Evolutionary conservation across 768 basidiomycete species (phyloP), one percentile per base, ranked within the genome.

Genomic region (Phylloporus sp.): DNA sequence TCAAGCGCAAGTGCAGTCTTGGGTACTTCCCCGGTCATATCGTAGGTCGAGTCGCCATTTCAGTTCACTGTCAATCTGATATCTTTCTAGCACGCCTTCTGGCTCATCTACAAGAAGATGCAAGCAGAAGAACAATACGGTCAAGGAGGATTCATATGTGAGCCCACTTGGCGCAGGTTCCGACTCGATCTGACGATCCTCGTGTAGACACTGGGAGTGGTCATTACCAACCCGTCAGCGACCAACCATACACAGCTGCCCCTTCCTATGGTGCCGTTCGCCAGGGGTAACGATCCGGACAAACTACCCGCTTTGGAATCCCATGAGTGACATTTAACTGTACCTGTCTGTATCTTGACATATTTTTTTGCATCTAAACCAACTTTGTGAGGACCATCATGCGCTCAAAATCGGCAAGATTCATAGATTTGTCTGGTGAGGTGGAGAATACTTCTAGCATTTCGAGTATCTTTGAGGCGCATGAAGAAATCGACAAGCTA

Each of bases 31-130:
- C 89, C 0, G 88, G 81, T 3, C 76, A 73, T 51, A 66, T 81
- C 41, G 79, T 78, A 44, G 53, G 77, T 65, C 31, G 6, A 28
- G n/a, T 12, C 3, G 18, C 28, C 15, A 13, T 5, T 31, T 24
- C 31, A 28, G 12, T 12, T 13, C 15, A 23, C 40, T 34, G 26
- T 34, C 49, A 31, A 43, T 16, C 31, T 34, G 28, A 56, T 27
- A 9, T 28, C 27, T 35, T 39, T 31, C 6, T 47, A 81, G 80
- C 90, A 93, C 63, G 87, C 89, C 2, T 91, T 92, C 73, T 92
- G 87, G 87, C 77, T 95, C 47, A 91, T 93, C 50, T 92, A 92
- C 73, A 86, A 79, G 79, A 88, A 86, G 79, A 91, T 91, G 79
- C 78, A 88, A 60, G 92, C 91, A 0, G 88, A 91, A 60, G 89